Conservation (phyloP, 805 yeast genomes). For the Hanseniaspora occidentalis region DNA sequence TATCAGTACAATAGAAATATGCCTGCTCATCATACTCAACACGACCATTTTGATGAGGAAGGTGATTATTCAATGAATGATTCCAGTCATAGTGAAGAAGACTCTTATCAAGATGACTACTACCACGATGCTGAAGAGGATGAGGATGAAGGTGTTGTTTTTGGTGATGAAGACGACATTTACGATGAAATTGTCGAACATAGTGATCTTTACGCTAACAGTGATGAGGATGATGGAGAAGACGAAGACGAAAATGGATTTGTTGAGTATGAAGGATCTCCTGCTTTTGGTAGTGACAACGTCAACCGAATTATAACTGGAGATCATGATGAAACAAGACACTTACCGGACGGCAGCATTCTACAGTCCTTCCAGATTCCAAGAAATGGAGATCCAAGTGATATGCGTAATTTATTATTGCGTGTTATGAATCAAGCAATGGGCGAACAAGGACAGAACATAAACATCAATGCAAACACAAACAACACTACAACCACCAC, state of each 20-base stretch:
- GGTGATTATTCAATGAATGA: slow-evolving; percentile 9
- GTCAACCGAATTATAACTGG: no score
- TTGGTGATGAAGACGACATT: slow-evolving; percentile 8
- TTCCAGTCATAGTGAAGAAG: not conserved
- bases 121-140: slow-evolving; percentile 7
- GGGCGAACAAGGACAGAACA: not conserved
- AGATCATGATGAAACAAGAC: not conserved
- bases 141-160: slow-evolving; percentile 12
- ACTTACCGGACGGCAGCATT: no score
- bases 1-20: not conserved
- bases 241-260: slow-evolving; percentile 8
- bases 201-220: slow-evolving; percentile 10
- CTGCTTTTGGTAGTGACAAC: no score
- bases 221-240: slow-evolving; percentile 6
- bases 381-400: not conserved
- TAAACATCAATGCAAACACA: no score
- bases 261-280: slow-evolving; percentile 21
- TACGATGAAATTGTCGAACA: slow-evolving; percentile 11
- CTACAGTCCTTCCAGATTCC: not conserved
- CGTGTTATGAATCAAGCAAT: not conserved
- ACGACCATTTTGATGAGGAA: slow-evolving; percentile 7
- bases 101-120: slow-evolving; percentile 4
- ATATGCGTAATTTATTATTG: not conserved
- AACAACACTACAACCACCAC: no score
- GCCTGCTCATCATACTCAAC: slow-evolving; percentile 1